These are phyloP conservation scores for Colletotrichum filicis DNA, from an alignment of 2,329 filamentous ascomycete species.

Conservation along the genomic window DNA sequence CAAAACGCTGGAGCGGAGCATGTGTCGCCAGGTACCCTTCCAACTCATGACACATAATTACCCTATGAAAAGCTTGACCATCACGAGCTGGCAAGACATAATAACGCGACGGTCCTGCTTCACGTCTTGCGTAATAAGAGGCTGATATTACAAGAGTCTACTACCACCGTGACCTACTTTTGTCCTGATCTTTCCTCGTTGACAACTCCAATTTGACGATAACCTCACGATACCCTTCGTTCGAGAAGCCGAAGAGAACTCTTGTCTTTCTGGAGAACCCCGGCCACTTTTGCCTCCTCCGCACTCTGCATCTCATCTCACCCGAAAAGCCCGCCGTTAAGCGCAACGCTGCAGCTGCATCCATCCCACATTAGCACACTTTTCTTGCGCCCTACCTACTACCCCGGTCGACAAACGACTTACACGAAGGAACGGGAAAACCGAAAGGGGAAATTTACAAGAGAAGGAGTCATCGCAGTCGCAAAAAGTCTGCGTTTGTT, in stretches of 20 bases:
- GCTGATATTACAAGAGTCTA: conserved; percentile 8
- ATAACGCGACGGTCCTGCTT: conserved; percentile 31
- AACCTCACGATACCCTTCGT: not conserved
- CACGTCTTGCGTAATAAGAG: not conserved
- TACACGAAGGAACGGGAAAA: not conserved
- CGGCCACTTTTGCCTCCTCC: not conserved
- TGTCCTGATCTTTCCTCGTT: not conserved
- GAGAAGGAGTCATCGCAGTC: conserved; percentile 4
- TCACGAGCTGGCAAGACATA: conserved; percentile 40
- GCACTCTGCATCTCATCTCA: conserved; percentile 8
- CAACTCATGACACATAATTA: conserved; percentile 49
- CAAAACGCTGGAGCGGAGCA: conserved; percentile 33
- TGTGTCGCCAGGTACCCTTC: conserved; percentile 30
- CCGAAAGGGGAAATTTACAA: not conserved
- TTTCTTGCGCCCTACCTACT: not conserved
- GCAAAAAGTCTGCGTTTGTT: not conserved
- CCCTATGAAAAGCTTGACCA: conserved; percentile 45
- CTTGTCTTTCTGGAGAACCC: not conserved
- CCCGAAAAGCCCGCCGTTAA: conserved; percentile 10
- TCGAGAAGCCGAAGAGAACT: not conserved
- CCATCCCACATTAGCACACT: not conserved
- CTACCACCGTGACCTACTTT: not conserved
- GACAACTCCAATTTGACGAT: conserved; percentile 7
- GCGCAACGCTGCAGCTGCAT: conserved; percentile 8
- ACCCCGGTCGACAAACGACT: not conserved